phyloP scores from a whole-genome alignment of 352 stramenopile genomes.

The Phytophthora macrochlamydospora region DNA sequence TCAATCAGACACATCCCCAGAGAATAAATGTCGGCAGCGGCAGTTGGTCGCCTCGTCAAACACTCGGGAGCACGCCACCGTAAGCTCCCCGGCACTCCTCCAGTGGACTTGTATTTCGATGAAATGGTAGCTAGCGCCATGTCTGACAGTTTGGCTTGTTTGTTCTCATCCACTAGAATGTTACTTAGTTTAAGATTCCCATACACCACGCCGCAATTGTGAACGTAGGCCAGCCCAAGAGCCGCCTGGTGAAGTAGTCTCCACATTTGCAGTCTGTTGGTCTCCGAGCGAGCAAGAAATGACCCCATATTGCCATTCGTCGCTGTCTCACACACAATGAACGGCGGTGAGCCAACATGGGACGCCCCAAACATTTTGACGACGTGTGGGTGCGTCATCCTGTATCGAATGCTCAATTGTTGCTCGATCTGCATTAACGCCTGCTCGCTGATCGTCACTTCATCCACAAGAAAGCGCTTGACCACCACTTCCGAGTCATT shows the following conservation, averaged over 20 bases:
- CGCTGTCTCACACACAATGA: conserved; percentile 34
- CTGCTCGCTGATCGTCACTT: not conserved
- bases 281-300: conserved; percentile 9
- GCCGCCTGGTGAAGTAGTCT: conserved; percentile 31
- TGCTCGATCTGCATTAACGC: conserved; percentile 9
- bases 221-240: conserved; percentile 61
- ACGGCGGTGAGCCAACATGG: conserved; percentile 25
- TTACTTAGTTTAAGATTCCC: conserved; percentile 68
- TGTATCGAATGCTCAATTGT: conserved; percentile 27
- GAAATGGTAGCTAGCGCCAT: not conserved
- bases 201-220: conserved; percentile 50
- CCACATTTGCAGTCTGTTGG: conserved; percentile 21
- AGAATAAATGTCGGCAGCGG: conserved; percentile 38
- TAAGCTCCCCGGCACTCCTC: not conserved
- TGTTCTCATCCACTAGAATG: conserved; percentile 23
- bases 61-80: conserved; percentile 40
- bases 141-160: conserved; percentile 24
- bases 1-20: conserved; percentile 41
- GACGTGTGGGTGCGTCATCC: conserved; percentile 30
- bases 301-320: conserved; percentile 15
- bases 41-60: conserved; percentile 19
- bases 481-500: conserved; percentile 30
- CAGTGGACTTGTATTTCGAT: not conserved
- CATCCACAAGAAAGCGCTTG: conserved; percentile 24
- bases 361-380: conserved; percentile 35